These are phyloP conservation scores for Xylaria castorea DNA, from an alignment of 495 filamentous ascomycete species.

Conservation along the genomic window DNA sequence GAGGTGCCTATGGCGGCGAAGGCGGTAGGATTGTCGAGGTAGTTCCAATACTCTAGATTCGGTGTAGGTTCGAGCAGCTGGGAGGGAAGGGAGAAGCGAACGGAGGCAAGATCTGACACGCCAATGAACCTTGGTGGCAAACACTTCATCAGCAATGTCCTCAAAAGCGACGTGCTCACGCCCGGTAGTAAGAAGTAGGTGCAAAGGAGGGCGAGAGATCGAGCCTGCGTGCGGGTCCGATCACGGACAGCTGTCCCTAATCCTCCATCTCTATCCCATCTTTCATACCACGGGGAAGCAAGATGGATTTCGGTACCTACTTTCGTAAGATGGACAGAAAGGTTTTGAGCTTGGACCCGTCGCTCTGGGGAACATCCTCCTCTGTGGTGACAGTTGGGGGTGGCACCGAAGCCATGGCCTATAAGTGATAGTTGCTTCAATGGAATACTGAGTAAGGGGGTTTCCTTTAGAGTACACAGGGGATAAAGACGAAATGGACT, in stretches of 20 bases:
- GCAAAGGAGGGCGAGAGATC: neutral
- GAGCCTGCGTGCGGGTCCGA: conserved; percentile 12
- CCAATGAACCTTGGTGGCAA: conserved; percentile 75
- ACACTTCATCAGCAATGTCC: conserved; percentile 9
- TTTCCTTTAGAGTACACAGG: neutral
- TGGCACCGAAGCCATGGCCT: conserved; percentile 39
- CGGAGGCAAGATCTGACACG: conserved; percentile 91
- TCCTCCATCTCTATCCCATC: neutral
- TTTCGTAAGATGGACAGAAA: conserved; percentile 83
- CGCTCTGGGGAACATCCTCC: conserved; percentile 74
- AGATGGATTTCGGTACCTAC: conserved; percentile 50
- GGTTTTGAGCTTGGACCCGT: conserved; percentile 81
- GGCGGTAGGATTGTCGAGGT: conserved; percentile 92
- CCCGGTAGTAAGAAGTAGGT: neutral
- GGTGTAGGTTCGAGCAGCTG: conserved; percentile 95
- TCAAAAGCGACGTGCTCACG: neutral
- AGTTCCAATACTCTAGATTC: conserved; percentile 99
- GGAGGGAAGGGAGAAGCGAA: conserved; percentile 93
- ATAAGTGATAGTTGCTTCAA: neutral
- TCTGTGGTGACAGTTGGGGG: conserved; percentile 32
- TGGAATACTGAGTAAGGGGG: neutral
- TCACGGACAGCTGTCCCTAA: conserved; percentile 11
- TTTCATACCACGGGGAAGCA: neutral
- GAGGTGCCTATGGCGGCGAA: conserved; percentile 97
- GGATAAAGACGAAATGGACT: neutral